Evolutionary conservation across 805 yeast genomes (phyloP).

Genomic region (Pichia heedii): DNA sequence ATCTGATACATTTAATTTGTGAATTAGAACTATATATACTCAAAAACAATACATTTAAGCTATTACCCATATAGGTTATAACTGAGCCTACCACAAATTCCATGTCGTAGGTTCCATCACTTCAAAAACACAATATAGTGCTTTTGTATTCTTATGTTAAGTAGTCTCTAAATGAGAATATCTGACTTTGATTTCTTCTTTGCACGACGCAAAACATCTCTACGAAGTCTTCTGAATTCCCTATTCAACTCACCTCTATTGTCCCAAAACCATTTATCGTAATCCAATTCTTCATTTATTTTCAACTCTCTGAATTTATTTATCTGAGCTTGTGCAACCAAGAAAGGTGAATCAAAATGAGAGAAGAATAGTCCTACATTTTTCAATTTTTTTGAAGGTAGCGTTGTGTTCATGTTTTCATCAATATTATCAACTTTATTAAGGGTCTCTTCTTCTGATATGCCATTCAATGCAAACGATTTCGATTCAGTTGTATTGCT

Average conservation of each 20-base stretch:
- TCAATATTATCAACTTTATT: slow-evolving; percentile 5
- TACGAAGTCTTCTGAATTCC: slow-evolving; percentile 62
- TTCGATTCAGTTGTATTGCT: slow-evolving; percentile 27
- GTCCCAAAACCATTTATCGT: slow-evolving; percentile 76
- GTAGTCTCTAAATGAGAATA: not conserved
- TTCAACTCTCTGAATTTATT: slow-evolving; percentile 41
- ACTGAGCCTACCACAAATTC: too few species aligned
- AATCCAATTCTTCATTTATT: slow-evolving; percentile 30
- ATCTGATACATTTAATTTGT: too few species aligned
- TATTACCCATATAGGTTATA: too few species aligned
- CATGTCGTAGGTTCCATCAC: too few species aligned
- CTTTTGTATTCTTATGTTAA: not conserved
- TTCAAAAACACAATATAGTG: too few species aligned
- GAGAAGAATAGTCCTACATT: slow-evolving; percentile 63
- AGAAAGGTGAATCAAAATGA: slow-evolving; percentile 78
- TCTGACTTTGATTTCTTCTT: slow-evolving; percentile 32
- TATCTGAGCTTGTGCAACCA: slow-evolving; percentile 76
- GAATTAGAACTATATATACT: too few species aligned
- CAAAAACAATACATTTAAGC: too few species aligned
- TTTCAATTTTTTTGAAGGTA: slow-evolving; percentile 30
- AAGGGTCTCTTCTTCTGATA: not conserved
- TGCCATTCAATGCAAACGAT: slow-evolving; percentile 6
- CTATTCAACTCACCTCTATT: slow-evolving; percentile 73
- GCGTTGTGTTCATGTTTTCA: not conserved
- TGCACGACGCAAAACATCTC: slow-evolving; percentile 59